Evolutionary conservation across 805 yeast genomes (phyloP).

Genomic region (Kluyveromyces dobzhanskii): DNA sequence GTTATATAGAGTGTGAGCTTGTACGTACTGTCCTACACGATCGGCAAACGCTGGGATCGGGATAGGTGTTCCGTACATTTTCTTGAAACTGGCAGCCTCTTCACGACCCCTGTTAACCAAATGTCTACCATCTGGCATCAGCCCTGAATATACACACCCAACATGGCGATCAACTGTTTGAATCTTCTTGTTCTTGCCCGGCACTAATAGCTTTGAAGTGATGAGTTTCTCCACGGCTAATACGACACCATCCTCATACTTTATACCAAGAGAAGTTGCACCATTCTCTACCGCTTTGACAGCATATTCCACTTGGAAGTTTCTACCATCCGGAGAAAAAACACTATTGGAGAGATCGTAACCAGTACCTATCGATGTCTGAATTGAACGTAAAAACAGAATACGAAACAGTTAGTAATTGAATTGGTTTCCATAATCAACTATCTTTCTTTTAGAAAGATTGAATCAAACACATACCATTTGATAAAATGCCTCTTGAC

Average conservation of each 20-base stretch:
- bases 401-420: neutral
- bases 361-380: constrained; percentile 97
- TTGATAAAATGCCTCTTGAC: no score
- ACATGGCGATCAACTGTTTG: constrained; percentile 90
- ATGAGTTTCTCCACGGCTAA: constrained; percentile 93
- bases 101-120: constrained; percentile 87
- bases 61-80: constrained; percentile 66
- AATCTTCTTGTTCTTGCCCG: constrained; percentile 81
- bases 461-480: no score
- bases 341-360: constrained; percentile 97
- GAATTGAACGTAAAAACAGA: neutral
- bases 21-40: constrained; percentile 84
- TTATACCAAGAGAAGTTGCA: constrained; percentile 89
- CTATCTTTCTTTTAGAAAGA: no score
- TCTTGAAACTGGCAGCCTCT: constrained; percentile 75
- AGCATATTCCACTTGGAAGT: constrained; percentile 97
- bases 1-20: constrained; percentile 90
- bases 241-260: constrained; percentile 89
- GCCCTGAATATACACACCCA: constrained; percentile 92
- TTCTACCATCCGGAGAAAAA: constrained; percentile 80
- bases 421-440: no score
- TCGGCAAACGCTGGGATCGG: constrained; percentile 77
- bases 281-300: constrained; percentile 96
- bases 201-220: constrained; percentile 78
- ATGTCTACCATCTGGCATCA: constrained; percentile 94